A percentile compares a stretch with the other conserved stretches of the same genome.
Evolutionary conservation across 805 yeast species (phyloP).

Genomic region (Saturnispora sekii): DNA sequence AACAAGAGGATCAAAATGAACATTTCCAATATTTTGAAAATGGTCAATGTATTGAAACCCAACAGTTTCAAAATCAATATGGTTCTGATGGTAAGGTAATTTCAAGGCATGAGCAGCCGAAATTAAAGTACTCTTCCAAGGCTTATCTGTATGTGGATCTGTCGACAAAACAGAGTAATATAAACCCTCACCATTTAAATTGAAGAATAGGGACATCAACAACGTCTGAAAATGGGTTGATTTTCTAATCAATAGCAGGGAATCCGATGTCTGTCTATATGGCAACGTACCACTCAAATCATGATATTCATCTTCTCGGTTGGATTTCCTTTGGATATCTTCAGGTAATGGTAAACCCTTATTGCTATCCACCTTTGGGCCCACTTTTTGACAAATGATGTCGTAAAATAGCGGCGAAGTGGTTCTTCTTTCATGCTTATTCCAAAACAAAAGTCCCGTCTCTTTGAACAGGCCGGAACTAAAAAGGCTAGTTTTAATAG

Average conservation of each 20-base stretch:
- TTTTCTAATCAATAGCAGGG: constrained; percentile 40
- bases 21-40: constrained; percentile 43
- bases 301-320: constrained; percentile 15
- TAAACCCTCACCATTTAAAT: constrained; percentile 34
- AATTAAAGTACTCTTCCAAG: constrained; percentile 43
- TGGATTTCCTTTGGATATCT: constrained; percentile 2
- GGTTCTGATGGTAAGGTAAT: constrained; percentile 37
- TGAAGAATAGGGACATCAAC: constrained; percentile 39
- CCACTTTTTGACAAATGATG: constrained; percentile 41
- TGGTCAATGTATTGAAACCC: constrained; percentile 32
- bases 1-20: constrained; percentile 41
- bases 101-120: constrained; percentile 38
- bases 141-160: constrained; percentile 33
- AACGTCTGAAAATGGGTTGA: constrained; percentile 38
- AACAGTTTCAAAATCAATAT: constrained; percentile 35
- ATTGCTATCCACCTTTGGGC: constrained; percentile 28
- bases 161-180: constrained; percentile 29
- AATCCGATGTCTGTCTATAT: constrained; percentile 40
- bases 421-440: constrained; percentile 73
- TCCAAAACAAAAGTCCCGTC: constrained; percentile 60
- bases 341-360: constrained; percentile 20
- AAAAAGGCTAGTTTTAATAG: constrained; percentile 30
- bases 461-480: constrained; percentile 37
- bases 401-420: constrained; percentile 63
- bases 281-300: constrained; percentile 38